phyloP scores from a whole-genome alignment of 129 eudicot genomes.

The Pseudognaphalium luteoalbum region DNA sequence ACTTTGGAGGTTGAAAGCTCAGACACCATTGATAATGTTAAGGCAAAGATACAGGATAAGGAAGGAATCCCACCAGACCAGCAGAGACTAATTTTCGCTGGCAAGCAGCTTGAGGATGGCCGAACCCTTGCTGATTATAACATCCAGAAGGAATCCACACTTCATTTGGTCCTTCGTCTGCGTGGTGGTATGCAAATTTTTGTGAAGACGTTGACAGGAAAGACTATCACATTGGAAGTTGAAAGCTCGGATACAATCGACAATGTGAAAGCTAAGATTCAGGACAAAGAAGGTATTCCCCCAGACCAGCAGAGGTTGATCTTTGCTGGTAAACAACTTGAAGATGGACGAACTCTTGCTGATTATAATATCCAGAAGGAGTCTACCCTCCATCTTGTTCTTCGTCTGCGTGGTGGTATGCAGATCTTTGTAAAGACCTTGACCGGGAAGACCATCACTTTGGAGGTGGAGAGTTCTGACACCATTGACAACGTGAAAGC shows the following conservation, averaged over 20 bases:
- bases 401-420: constrained; percentile 43
- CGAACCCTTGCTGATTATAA: constrained; percentile 43
- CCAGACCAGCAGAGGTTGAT: constrained; percentile 9
- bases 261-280: background rate
- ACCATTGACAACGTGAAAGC: constrained; percentile 13
- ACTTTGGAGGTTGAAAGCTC: constrained; percentile 51
- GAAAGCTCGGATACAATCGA: background rate
- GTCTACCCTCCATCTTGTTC: constrained; percentile 26
- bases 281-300: background rate
- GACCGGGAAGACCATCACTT: constrained; percentile 22
- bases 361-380: constrained; percentile 20
- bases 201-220: constrained; percentile 8
- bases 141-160: constrained; percentile 46
- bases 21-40: constrained; percentile 44
- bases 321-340: constrained; percentile 2
- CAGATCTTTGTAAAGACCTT: constrained; percentile 34
- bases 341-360: background rate
- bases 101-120: constrained; percentile 45
- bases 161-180: constrained; percentile 18
- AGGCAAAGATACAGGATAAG: constrained; percentile 45
- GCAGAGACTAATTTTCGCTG: constrained; percentile 44
- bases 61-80: constrained; percentile 51
- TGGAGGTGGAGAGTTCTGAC: constrained; percentile 10
- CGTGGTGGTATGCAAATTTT: constrained; percentile 2
- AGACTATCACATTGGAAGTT: background rate